Percentiles rank a stretch among this genome's conserved stretches.
These are phyloP conservation scores for Fusarium xyrophilum DNA, from an alignment of 2,329 filamentous ascomycete genomes.

Conservation along the genomic window DNA sequence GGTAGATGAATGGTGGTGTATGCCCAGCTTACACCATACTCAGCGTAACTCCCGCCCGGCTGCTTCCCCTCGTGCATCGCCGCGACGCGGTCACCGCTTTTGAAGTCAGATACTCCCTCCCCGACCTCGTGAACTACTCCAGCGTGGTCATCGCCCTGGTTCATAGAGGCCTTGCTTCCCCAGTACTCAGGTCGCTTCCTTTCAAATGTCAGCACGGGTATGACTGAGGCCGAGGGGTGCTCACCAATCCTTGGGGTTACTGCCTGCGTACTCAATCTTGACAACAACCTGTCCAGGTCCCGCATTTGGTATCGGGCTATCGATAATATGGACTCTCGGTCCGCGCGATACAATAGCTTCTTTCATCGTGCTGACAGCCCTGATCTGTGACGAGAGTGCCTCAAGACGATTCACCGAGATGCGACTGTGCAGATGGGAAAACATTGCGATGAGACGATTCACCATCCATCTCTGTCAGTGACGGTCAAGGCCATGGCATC, in stretches of 20 bases:
- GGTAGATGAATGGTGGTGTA: constrained; percentile 20
- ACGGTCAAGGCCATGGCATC: background rate
- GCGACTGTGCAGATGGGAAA: background rate
- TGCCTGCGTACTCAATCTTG: constrained; percentile 11
- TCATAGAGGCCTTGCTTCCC: constrained; percentile 6
- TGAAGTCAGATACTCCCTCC: constrained; percentile 17
- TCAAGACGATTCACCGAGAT: background rate
- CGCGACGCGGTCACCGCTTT: constrained; percentile 19
- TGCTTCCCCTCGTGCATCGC: constrained; percentile 28
- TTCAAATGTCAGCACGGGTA: rapidly evolving
- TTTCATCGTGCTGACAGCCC: constrained; percentile 14
- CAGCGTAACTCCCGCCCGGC: constrained; percentile 19
- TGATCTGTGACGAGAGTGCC: constrained; percentile 1
- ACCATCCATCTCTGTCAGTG: background rate
- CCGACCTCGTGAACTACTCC: constrained; percentile 10
- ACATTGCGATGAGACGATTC: background rate
- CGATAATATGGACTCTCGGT: constrained; percentile 9
- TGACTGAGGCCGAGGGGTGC: background rate
- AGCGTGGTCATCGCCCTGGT: constrained; percentile 25
- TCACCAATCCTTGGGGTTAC: constrained; percentile 28
- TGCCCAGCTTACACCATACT: constrained; percentile 21
- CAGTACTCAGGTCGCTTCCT: constrained; percentile 29
- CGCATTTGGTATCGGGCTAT: constrained; percentile 3
- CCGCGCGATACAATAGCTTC: constrained; percentile 18
- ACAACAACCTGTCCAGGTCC: constrained; percentile 14